Evolutionary conservation across 495 filamentous ascomycete species (phyloP), one percentile per base, ranked within the genome.

Genomic region (Usnea hakonensis): DNA sequence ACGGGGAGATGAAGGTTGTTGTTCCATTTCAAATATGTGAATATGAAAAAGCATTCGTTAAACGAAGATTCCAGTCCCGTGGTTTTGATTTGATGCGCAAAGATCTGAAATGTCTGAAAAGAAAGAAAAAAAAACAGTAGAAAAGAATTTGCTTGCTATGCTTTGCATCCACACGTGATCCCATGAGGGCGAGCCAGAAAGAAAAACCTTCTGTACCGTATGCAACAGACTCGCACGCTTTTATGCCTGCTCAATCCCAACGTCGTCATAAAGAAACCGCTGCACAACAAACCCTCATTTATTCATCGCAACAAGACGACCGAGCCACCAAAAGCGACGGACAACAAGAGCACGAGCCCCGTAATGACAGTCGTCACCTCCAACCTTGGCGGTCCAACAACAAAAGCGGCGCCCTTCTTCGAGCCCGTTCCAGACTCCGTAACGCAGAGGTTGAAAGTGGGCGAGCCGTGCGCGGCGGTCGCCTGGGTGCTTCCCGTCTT

Each of bases 381-480:
- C 13, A 61, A 17, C 21, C 57, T 41, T 44, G 63, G 63, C 23
- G 62, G 36, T 14, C 50, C 56, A 19, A 41, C 23, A 16, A 23
- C 30, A 43, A 33, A 41, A 5, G 63, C 63, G 26, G 63, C 36
- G 4, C 41, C 62, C 48, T 57, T 65, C 40, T 56, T 60, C 33
- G n/a, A 19, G 8, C 40, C 37, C 0, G 5, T 61, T 30, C 62
- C 26, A 35, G 46, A 59, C 26, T 28, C 56, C 19, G 35, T 43
- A 17, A 54, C 56, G 21, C 63, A 57, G 32, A 69, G 53, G 55
- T 56, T 41, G 30, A 68, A 68, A 0, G 65, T 70, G 21, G 63
- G 56, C 23, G 57, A 65, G 26, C 33, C 44, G 8, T 26, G 21
- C 17, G 7, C 40, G 38, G 43, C 57, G 21, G 57, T 60, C 9